Evolutionary conservation across 208 protist genomes (phyloP).

Genomic region (Trichomonas vaginalis): DNA sequence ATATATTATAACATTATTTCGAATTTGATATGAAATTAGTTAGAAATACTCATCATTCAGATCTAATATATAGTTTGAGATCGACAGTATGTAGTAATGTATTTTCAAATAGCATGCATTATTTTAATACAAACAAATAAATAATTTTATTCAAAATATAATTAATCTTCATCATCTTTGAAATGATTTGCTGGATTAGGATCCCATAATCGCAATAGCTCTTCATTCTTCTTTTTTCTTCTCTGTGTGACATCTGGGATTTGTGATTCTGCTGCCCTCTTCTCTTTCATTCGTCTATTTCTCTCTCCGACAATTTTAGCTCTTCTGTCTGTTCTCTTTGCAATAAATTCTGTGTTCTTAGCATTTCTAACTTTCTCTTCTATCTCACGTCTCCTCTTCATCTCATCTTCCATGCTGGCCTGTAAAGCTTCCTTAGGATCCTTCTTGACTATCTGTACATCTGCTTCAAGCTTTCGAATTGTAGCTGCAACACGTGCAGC

Average conservation of each 20-base stretch:
- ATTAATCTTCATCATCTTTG: neutral
- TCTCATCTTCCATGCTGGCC: neutral
- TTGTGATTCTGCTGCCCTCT: neutral
- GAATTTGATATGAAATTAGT: too few species aligned
- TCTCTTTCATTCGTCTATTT: neutral
- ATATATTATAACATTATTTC: too few species aligned
- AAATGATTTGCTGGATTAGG: neutral
- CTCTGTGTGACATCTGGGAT: neutral
- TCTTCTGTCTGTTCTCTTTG: neutral
- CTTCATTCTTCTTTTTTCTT: neutral
- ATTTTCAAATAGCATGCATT: too few species aligned
- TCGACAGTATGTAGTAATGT: too few species aligned
- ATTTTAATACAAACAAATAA: too few species aligned
- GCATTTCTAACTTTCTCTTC: neutral
- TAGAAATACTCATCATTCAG: too few species aligned
- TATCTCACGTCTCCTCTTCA: neutral
- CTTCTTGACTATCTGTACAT: neutral
- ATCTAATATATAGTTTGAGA: too few species aligned
- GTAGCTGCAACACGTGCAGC: neutral
- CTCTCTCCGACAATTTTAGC: neutral
- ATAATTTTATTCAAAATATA: neutral
- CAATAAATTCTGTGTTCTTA: neutral
- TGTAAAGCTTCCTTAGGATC: neutral
- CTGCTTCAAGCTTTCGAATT: neutral
- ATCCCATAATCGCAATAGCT: neutral